These are phyloP conservation scores for Penicillium canescens DNA, from an alignment of 495 filamentous ascomycete species.

Conservation along the genomic window DNA sequence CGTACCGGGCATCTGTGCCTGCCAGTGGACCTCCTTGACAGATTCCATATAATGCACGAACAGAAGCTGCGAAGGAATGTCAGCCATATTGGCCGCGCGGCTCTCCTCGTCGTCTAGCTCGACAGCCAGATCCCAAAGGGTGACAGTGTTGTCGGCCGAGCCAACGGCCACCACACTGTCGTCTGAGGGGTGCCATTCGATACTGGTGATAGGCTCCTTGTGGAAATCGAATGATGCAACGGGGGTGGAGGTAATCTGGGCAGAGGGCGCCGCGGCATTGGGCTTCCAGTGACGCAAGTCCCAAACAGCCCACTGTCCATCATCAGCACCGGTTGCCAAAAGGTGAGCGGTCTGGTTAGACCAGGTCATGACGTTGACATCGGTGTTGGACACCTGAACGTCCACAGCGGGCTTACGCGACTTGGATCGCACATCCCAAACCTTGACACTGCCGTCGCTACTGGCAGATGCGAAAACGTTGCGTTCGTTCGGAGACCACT, in stretches of 20 bases:
- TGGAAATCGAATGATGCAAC: conserved; percentile 93
- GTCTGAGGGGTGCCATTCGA: conserved; percentile 97
- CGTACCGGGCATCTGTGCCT: conserved; percentile 91
- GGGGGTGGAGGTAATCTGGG: conserved; percentile 55
- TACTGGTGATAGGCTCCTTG: conserved; percentile 89
- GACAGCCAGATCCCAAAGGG: conserved; percentile 94
- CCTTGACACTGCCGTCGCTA: conserved; percentile 88
- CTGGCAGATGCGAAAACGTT: conserved; percentile 93
- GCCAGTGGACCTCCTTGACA: conserved; percentile 96
- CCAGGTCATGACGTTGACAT: conserved; percentile 97
- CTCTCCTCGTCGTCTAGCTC: conserved; percentile 96
- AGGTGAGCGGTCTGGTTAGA: conserved; percentile 82
- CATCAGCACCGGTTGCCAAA: conserved; percentile 89
- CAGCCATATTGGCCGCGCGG: conserved; percentile 81
- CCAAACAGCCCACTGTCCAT: conserved; percentile 95
- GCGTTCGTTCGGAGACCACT: conserved; percentile 90
- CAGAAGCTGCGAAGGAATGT: conserved; percentile 89
- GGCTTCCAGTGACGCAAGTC: conserved; percentile 94
- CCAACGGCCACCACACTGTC: conserved; percentile 92
- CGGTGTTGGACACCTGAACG: conserved; percentile 77
- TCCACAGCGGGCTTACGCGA: conserved; percentile 80
- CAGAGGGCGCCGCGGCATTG: conserved; percentile 40
- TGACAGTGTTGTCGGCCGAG: conserved; percentile 90
- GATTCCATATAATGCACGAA: conserved; percentile 96
- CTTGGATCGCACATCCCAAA: conserved; percentile 94